Conservation (phyloP, 495 filamentous ascomycete species). For the Tuber indicum region DNA sequence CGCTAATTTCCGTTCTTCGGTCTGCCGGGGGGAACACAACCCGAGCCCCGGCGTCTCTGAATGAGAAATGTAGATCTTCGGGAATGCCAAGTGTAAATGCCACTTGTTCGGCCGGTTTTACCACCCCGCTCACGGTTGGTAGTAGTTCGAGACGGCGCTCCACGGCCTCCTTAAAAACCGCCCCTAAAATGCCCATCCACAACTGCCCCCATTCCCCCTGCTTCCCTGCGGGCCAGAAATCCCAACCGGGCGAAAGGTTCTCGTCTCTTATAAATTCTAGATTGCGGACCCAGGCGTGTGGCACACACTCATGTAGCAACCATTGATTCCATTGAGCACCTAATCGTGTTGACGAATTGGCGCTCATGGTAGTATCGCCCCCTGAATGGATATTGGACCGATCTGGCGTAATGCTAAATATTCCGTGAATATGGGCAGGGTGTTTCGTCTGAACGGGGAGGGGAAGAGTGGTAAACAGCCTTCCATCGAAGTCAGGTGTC, state of each 20-base stretch:
- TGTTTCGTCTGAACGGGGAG: slow-evolving; percentile 44
- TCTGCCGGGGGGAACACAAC: slow-evolving; percentile 29
- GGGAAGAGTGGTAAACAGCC: slow-evolving; percentile 45
- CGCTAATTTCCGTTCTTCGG: slow-evolving; percentile 15
- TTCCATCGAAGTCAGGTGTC: slow-evolving; percentile 17
- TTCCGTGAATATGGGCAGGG: slow-evolving; percentile 46
- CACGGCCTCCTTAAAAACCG: slow-evolving; percentile 22
- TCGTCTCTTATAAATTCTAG: slow-evolving; percentile 18
- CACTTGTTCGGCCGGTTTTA: slow-evolving; percentile 14
- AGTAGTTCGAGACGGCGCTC: slow-evolving; percentile 11
- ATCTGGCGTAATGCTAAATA: slow-evolving; percentile 46
- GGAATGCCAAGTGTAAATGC: slow-evolving; percentile 20
- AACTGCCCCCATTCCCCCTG: slow-evolving; percentile 21
- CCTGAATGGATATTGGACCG: slow-evolving; percentile 42
- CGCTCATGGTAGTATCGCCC: slow-evolving; percentile 31
- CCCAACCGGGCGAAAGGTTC: slow-evolving; percentile 20
- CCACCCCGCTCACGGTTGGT: slow-evolving; percentile 23
- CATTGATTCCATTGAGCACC: slow-evolving; percentile 44
- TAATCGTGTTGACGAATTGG: slow-evolving; percentile 33
- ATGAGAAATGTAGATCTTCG: slow-evolving; percentile 16
- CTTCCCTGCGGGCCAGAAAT: slow-evolving; percentile 32
- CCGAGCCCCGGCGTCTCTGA: slow-evolving; percentile 17
- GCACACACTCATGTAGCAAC: slow-evolving; percentile 43
- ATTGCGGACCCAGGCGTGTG: slow-evolving; percentile 41
- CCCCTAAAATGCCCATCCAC: slow-evolving; percentile 30